A percentile compares a stretch with the other conserved stretches of the same genome.
Evolutionary conservation across 2,329 filamentous ascomycete species (phyloP).

Genomic region (Fusarium verticillioides): DNA sequence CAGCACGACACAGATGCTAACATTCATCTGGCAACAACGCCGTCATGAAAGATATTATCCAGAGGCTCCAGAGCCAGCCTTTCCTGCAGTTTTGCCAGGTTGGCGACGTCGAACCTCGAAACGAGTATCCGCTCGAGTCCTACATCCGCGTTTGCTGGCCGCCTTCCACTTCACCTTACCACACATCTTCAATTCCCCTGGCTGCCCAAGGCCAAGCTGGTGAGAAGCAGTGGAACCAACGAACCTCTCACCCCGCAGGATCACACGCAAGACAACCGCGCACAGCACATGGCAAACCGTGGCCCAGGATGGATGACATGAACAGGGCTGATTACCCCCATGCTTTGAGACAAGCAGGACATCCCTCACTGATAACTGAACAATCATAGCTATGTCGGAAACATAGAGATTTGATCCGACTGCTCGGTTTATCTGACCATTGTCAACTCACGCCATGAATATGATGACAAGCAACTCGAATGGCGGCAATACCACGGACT

Average conservation of each 20-base stretch:
- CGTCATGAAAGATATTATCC: slow-evolving; percentile 15
- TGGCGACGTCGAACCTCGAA: slow-evolving; percentile 25
- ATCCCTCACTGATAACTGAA: slow-evolving; percentile 12
- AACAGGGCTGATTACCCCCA: slow-evolving; percentile 27
- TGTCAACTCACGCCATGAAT: slow-evolving; percentile 35
- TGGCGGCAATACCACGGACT: slow-evolving; percentile 33
- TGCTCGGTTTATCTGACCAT: slow-evolving; percentile 29
- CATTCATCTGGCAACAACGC: slow-evolving; percentile 27
- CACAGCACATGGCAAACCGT: slow-evolving; percentile 28
- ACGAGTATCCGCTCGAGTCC: slow-evolving; percentile 12
- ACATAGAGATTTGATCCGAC: slow-evolving; percentile 9
- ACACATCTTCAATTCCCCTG: slow-evolving; percentile 26
- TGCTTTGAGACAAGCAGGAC: slow-evolving; percentile 7
- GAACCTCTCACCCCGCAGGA: slow-evolving; percentile 34
- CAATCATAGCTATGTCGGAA: slow-evolving; percentile 16
- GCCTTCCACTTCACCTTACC: slow-evolving; percentile 6
- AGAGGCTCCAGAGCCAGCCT: not conserved
- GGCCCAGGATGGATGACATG: slow-evolving; percentile 17
- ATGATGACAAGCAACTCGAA: slow-evolving; percentile 29
- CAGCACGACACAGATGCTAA: slow-evolving; percentile 13
- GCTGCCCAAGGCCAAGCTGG: slow-evolving; percentile 8
- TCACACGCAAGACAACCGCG: slow-evolving; percentile 28
- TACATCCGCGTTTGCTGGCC: slow-evolving; percentile 25
- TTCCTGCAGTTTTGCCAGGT: slow-evolving; percentile 11
- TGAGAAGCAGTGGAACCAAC: slow-evolving; percentile 32